Evolutionary conservation across 805 yeast species (phyloP), one percentile per base, ranked within the genome.

Genomic region (Tetrapisispora nanseiensis): DNA sequence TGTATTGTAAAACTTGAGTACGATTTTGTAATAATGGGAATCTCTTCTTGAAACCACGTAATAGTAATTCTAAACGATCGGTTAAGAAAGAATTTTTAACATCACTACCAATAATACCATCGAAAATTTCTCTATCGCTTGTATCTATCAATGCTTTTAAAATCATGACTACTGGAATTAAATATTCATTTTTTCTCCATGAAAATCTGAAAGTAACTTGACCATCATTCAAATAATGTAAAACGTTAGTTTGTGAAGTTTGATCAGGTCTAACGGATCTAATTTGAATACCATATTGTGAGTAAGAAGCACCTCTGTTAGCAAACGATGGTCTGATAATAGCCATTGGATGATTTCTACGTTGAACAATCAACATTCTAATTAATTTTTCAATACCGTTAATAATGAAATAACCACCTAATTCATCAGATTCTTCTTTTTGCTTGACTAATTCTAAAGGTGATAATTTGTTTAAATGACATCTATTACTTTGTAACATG

Each of bases 341-440:
- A 11, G 97, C 97, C 96, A 92, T 86, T 20, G 97, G 95, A 61
- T 89, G 97, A 63, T 92, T 92, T 66, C 98, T 77, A 64, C 97
- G 81, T 68, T 90, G 98, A 16, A 92, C 97, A 70, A 92, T 86
- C 63, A 92, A 77, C 97, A 92, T 86, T 68, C 98, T 85, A 55
- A 92, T 78, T 56, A 92, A 72, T 66, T 92, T 92, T 66, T 92
- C 98, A 53, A 90, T 89, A 71, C 98, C 98, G 61, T 90, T 90
- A 47, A 90, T 89, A 52, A 87, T 76, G 64, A 92, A 92, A 64
- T 92, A 92, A 31, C 98, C 98, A 49, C 98, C 98, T 47, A 87
- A 69, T 61, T 92, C 98, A 62, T 92, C 98, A 31, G 86, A 75
- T 65, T 92, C 98, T 66, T 92, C 98, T 59, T 80, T 81, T 46